These are phyloP conservation scores for Fusarium clavum DNA, from an alignment of 2,329 filamentous ascomycete genomes.

Conservation along the genomic window DNA sequence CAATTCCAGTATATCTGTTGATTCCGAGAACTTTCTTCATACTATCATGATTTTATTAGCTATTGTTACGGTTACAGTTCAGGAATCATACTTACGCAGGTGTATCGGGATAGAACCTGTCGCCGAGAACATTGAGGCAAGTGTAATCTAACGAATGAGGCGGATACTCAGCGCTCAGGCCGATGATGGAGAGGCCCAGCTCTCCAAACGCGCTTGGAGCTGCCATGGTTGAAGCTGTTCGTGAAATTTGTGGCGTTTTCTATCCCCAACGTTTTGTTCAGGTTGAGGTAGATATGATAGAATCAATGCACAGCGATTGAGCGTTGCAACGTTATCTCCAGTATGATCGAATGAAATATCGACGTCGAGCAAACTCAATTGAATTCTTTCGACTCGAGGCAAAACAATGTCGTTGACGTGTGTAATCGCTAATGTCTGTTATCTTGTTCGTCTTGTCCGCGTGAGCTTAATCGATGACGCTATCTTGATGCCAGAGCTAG, in stretches of 20 bases:
- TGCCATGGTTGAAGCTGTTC: constrained; percentile 52
- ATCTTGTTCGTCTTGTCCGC: constrained; percentile 12
- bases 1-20: constrained; percentile 74
- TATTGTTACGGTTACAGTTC: neutral
- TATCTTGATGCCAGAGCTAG: constrained; percentile 29
- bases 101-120: constrained; percentile 69
- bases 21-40: constrained; percentile 73
- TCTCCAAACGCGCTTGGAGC: constrained; percentile 58
- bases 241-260: constrained; percentile 11
- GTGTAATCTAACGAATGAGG: constrained; percentile 63
- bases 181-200: constrained; percentile 70
- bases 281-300: constrained; percentile 6
- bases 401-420: constrained; percentile 27
- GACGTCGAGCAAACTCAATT: constrained; percentile 11
- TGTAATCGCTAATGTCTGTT: constrained; percentile 15
- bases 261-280: constrained; percentile 34
- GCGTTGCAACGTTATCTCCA: neutral
- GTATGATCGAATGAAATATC: neutral
- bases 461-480: constrained; percentile 41
- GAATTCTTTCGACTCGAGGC: neutral
- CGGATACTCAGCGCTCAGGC: constrained; percentile 70
- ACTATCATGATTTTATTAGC: constrained; percentile 50
- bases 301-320: neutral
- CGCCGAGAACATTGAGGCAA: constrained; percentile 63
- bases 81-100: constrained; percentile 61